A percentile compares a stretch with the other conserved stretches of the same genome.
phyloP scores from a whole-genome alignment of 768 basidiomycete species.

The Mycena pura region DNA sequence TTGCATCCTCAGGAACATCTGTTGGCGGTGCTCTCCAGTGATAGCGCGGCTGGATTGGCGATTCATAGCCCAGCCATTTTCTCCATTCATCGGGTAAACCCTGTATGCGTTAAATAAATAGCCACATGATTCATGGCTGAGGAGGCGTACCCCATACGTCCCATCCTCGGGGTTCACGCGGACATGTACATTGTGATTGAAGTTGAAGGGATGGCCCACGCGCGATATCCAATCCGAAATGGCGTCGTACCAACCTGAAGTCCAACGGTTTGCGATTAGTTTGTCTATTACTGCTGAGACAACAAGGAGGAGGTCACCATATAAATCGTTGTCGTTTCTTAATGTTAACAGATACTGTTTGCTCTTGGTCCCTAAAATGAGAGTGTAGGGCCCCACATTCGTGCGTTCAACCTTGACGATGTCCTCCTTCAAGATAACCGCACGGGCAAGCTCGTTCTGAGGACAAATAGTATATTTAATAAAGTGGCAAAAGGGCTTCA shows the following conservation, averaged over 20 bases:
- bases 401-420: conserved; percentile 1
- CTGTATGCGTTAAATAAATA: neutral
- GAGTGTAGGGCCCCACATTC: neutral
- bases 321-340: conserved; percentile 6
- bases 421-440: neutral
- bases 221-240: neutral
- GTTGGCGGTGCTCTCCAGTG: too few species aligned
- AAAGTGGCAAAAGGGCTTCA: neutral
- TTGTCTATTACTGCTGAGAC: too few species aligned
- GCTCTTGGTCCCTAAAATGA: neutral
- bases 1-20: neutral
- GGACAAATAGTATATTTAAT: neutral
- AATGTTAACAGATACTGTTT: conserved; percentile 1
- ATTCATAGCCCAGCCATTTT: neutral
- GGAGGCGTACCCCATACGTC: neutral
- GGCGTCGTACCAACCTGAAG: conserved; percentile 9
- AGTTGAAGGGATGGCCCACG: neutral
- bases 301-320: too few species aligned
- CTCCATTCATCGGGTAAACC: neutral
- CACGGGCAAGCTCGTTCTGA: neutral
- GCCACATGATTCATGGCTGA: too few species aligned
- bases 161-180: neutral
- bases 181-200: conserved; percentile 2
- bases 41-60: too few species aligned
- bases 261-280: too few species aligned